A percentile compares a stretch with the other conserved stretches of the same genome.
Conservation (phyloP, 164 flowering plant genomes). For the Protea cynaroides region DNA sequence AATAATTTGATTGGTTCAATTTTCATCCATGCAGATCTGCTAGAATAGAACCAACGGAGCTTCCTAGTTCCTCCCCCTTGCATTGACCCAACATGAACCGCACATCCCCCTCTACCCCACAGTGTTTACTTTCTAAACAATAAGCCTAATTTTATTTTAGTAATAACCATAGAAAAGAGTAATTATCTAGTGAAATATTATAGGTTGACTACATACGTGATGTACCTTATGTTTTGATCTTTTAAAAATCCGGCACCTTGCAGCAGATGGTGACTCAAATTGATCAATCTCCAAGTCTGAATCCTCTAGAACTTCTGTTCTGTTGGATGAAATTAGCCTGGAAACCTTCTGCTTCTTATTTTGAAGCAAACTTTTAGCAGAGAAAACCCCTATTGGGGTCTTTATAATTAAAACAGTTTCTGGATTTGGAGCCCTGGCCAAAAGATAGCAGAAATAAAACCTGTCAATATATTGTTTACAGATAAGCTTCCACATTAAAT, state of each 20-base stretch:
- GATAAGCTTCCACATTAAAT: background rate
- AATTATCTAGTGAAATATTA: background rate
- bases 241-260: constrained; percentile 64
- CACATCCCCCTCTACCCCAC: background rate
- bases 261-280: constrained; percentile 65
- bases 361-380: constrained; percentile 61
- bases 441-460: constrained; percentile 3
- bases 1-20: background rate
- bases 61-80: background rate
- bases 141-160: background rate
- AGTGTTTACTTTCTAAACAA: background rate
- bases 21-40: no score
- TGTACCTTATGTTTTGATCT: constrained; percentile 53
- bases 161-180: background rate
- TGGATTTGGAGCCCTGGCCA: constrained; percentile 82
- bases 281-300: constrained; percentile 33
- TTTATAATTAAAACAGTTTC: constrained; percentile 76
- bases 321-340: constrained; percentile 57
- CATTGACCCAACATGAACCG: background rate
- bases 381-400: constrained; percentile 68
- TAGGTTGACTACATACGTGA: background rate
- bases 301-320: constrained; percentile 28
- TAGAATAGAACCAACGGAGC: no score
- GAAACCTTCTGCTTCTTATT: constrained; percentile 56
- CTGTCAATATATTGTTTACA: background rate